These are phyloP conservation scores for Blastobotrys aristatus DNA, from an alignment of 1,139 yeast genomes.

Conservation along the genomic window DNA sequence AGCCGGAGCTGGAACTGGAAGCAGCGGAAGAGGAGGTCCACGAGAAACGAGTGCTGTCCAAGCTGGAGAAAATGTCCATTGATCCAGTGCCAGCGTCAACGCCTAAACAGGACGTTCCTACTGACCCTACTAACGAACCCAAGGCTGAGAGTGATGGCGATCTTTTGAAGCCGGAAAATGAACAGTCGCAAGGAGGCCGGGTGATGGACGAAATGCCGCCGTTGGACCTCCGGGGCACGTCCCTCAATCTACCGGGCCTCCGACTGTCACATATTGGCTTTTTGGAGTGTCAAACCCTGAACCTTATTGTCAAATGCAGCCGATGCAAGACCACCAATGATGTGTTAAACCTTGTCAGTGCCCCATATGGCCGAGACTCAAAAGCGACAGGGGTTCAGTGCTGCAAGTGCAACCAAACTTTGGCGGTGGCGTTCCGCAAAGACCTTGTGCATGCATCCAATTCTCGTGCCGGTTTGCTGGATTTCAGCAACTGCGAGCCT, in stretches of 20 bases:
- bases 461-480: slow-evolving; percentile 36
- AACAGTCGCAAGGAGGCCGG: slow-evolving; percentile 9
- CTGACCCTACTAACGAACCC: no score
- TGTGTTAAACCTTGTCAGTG: slow-evolving; percentile 32
- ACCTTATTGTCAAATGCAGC: slow-evolving; percentile 35
- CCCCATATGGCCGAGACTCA: slow-evolving; percentile 35
- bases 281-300: slow-evolving; percentile 34
- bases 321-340: slow-evolving; percentile 38
- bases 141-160: background rate
- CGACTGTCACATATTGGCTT: slow-evolving; percentile 33
- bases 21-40: slow-evolving; percentile 10
- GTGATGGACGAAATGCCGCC: slow-evolving; percentile 14
- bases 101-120: slow-evolving; percentile 6
- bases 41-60: background rate
- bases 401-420: slow-evolving; percentile 34
- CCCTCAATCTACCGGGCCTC: slow-evolving; percentile 32
- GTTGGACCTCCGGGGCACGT: slow-evolving; percentile 33
- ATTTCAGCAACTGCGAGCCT: slow-evolving; percentile 36
- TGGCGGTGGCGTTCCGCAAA: slow-evolving; percentile 36
- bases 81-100: background rate
- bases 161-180: slow-evolving; percentile 1
- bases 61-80: slow-evolving; percentile 5
- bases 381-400: slow-evolving; percentile 34
- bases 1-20: background rate
- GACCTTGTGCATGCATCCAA: slow-evolving; percentile 33